Evolutionary conservation across 2,329 filamentous ascomycete genomes (phyloP).

Genomic region (Dichotomopilus funicola): DNA sequence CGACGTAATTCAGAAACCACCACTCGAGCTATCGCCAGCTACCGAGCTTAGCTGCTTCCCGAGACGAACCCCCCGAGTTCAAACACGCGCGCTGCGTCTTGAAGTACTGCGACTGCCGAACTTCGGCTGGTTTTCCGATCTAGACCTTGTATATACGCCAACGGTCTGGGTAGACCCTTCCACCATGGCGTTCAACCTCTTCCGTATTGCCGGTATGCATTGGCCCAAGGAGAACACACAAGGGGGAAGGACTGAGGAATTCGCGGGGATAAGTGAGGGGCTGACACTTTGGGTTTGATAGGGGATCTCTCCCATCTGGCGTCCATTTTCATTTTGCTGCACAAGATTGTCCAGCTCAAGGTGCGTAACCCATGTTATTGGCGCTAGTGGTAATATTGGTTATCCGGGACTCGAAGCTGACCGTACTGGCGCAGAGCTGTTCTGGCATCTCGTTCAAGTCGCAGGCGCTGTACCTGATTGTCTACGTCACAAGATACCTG

Average conservation of each 20-base stretch:
- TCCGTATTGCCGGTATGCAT: conserved; percentile 47
- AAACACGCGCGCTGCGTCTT: too few species aligned
- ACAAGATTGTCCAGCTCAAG: conserved; percentile 92
- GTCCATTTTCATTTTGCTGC: conserved; percentile 89
- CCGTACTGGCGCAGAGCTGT: conserved; percentile 63
- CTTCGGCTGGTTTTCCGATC: too few species aligned
- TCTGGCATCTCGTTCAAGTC: conserved; percentile 98
- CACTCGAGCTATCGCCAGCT: neutral
- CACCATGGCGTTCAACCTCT: conserved; percentile 50
- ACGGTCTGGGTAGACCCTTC: neutral
- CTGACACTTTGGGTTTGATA: conserved; percentile 32
- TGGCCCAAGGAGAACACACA: neutral
- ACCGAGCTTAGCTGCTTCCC: neutral
- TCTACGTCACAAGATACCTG: conserved; percentile 90
- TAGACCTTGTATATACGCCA: too few species aligned
- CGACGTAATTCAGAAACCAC: neutral
- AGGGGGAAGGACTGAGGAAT: neutral
- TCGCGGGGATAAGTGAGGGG: neutral
- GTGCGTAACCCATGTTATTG: conserved; percentile 38
- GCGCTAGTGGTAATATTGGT: neutral
- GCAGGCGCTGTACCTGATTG: conserved; percentile 87
- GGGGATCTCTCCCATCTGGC: conserved; percentile 92
- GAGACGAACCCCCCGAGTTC: too few species aligned
- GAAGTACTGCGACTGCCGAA: too few species aligned
- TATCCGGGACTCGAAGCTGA: neutral